A percentile compares a stretch with the other conserved stretches of the same genome.
These are phyloP conservation scores for Pyrenophora teres DNA, from an alignment of 2,329 filamentous ascomycete genomes.

Conservation along the genomic window DNA sequence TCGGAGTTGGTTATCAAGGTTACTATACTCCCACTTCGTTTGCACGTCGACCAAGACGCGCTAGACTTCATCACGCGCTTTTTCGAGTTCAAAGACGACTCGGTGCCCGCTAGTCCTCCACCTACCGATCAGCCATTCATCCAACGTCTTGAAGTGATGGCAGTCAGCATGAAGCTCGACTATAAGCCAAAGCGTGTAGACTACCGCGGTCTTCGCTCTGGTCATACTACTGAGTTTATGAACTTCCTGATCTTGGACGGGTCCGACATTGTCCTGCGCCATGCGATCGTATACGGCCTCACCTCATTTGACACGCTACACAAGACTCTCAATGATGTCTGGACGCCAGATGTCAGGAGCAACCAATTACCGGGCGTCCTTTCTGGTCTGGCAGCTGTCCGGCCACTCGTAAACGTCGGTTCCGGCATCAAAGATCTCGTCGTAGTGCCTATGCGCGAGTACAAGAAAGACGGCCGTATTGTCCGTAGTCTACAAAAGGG, in stretches of 20 bases:
- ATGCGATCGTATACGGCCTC: constrained; percentile 90
- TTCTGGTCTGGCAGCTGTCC: constrained; percentile 85
- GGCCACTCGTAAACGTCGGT: constrained; percentile 87
- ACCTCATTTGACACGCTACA: constrained; percentile 89
- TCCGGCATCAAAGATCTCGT: constrained; percentile 85
- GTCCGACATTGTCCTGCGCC: constrained; percentile 81
- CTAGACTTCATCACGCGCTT: constrained; percentile 96
- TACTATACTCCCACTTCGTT: constrained; percentile 78
- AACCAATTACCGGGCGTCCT: constrained; percentile 90
- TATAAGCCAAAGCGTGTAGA: constrained; percentile 99
- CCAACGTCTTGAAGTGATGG: constrained; percentile 84
- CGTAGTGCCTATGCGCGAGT: constrained; percentile 87
- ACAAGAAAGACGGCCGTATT: constrained; percentile 89
- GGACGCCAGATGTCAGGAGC: constrained; percentile 89
- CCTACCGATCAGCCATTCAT: constrained; percentile 75
- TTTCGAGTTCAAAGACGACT: constrained; percentile 94
- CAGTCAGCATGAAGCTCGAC: constrained; percentile 83
- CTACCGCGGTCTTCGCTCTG: constrained; percentile 88
- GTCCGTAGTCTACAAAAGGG: constrained; percentile 92
- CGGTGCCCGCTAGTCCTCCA: constrained; percentile 60
- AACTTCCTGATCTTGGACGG: constrained; percentile 94
- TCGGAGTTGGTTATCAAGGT: constrained; percentile 85
- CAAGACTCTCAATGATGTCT: constrained; percentile 89
- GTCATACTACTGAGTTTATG: constrained; percentile 97
- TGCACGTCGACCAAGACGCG: constrained; percentile 97